Conservation (phyloP, 2,329 filamentous ascomycete species). For the Lachnellula occidentalis region DNA sequence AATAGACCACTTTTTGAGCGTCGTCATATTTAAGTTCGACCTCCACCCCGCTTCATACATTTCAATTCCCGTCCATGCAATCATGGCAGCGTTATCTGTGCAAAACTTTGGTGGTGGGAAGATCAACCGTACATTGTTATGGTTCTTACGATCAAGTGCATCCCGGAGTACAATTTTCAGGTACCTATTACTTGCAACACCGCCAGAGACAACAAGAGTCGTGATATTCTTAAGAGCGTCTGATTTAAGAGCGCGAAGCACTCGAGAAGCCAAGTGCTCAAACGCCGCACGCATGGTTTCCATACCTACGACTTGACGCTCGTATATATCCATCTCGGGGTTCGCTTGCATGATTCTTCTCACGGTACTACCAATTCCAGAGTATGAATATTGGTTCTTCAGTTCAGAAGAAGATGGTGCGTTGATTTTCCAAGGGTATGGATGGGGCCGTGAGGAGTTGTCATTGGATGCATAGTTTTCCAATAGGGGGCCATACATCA, state of each 20-base stretch:
- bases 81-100: conserved; percentile 97
- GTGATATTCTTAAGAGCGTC: conserved; percentile 31
- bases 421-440: conserved; percentile 62
- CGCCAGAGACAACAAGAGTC: conserved; percentile 78
- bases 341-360: conserved; percentile 46
- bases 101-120: conserved; percentile 76
- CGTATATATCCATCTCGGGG: conserved; percentile 44
- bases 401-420: conserved; percentile 58
- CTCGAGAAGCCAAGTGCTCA: conserved; percentile 75
- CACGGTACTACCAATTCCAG: conserved; percentile 62
- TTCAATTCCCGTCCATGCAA: conserved; percentile 87
- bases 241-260: conserved; percentile 61
- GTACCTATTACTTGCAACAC: conserved; percentile 82
- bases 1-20: conserved; percentile 68
- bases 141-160: conserved; percentile 61
- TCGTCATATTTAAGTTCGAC: conserved; percentile 53
- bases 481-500: conserved; percentile 76
- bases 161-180: conserved; percentile 59
- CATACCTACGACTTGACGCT: conserved; percentile 64
- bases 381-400: conserved; percentile 59
- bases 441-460: conserved; percentile 2
- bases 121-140: conserved; percentile 53
- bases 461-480: conserved; percentile 72
- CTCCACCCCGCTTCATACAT: conserved; percentile 79
- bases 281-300: conserved; percentile 77